Evolutionary conservation across 1,284 basidiomycete genomes (phyloP), one percentile per base, ranked within the genome.

Genomic region (Leucocoprinus gongylophorus): DNA sequence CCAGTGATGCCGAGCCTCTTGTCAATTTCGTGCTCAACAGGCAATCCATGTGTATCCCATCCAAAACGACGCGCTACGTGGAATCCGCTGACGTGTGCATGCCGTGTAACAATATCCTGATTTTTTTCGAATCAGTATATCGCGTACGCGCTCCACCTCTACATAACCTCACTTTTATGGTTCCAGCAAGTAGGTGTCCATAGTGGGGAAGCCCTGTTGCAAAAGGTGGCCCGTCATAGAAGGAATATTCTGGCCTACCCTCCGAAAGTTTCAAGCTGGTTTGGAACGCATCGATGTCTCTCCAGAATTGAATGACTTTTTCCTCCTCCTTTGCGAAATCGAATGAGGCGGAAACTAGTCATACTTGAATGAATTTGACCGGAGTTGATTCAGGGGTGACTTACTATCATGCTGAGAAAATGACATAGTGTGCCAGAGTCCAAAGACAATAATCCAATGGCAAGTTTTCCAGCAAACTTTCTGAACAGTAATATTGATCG

Each of bases 21-120:
- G 81, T 99, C 97, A 73, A 99, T 99, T 75, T 98, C 94, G 73
- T 98, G 95, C 71, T 99, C 97, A 62, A 99, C 95, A 38, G 97
- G 97, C 18, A 99, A 81, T 53, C 95, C 97, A 71, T 99, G 97
- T 26, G 95, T 98, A 71, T 99, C 97, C 97, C 97, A 99, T 48
- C 97, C 97, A 68, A 99, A 99, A 50, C 97, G 83, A 55, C 97
- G 88, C 57, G 88, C 84, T 61, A 99, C 97, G 66, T 98, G 90
- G 71, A 85, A 87, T 10, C 97, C 97, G 48, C 89, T 95, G 37
- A 92, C 87, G 67, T 92, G 87, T 2, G 95, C 95, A 72, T 97
- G 92, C 55, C 95, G 81, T 44, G 95, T 97, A 54, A 97, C 92
- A 63, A 97, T 94, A 67, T 97, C 95, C 92, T 95, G 48, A 39